Evolutionary conservation across 139 green algal species (phyloP), one percentile per base, ranked within the genome.

Genomic region (Marvania coccoides): DNA sequence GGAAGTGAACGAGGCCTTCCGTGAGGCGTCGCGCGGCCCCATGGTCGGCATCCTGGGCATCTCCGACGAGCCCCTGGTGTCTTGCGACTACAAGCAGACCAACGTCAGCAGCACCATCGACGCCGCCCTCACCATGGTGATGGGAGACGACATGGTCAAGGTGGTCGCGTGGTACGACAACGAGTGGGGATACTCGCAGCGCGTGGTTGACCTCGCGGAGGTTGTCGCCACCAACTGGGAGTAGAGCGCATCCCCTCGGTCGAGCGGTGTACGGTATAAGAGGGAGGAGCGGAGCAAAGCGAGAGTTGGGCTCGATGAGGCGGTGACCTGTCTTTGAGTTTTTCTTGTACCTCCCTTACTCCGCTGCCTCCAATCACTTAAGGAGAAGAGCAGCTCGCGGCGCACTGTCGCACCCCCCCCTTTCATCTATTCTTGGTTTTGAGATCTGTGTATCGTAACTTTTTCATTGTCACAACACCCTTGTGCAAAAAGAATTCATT

Each of bases 101-200:
- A 81, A 94, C 57, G 83, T 91, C 56, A 95, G 86, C 68, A 89
- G 86, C 75, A 95, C 90, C 63, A 92, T 99, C 46, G 95, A 99
- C 72, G 79, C 91, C 40, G 86, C 85, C 53, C 87, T 99, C 46
- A 99, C 95, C 72, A 99, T 98, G 93, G 95, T 99, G 40, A 98
- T 98, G 92, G 91, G 92, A 57, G 90, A 97, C 61, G 90, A 98
- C 85, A 95, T 97, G 90, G 90, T 98, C 72, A 98, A 97, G 86
- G 75, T 83, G 34, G 85, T 96, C 30, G 89, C 90, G 46, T 96
- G 88, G 90, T 97, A 96, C 72, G 91, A 97, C 81, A 97, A 97
- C 81, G 91, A 97, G 86, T 96, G 90, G 77, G 83, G 84, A 72
- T 96, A 95, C 88, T 81, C 53, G 76, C 90, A 98, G 83, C 85